Base-by-base conservation (phyloP, 257 asterid genomes). In the Petrea volubilis region DNA sequence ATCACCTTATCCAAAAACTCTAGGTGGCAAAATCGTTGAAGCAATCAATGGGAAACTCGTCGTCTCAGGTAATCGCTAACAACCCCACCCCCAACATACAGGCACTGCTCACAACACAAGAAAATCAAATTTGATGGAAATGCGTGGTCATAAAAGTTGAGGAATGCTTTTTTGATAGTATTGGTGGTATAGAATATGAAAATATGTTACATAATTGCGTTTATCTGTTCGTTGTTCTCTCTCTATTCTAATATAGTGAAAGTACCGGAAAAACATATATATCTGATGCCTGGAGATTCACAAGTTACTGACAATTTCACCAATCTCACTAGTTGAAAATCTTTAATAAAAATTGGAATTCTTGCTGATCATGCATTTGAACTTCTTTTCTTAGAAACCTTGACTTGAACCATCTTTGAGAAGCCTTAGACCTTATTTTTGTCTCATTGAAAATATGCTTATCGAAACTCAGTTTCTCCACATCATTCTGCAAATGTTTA, bases 11-110 rank as follows among this genome's bases (percentile, higher is more conserved):
- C 34, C 59, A 49, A 33, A 50, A 57, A 21, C 76, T 56, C 62
- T 73, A 88, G 92, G 84, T 87, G 9, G 68, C 87, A 11, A 85
- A 84, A 72, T 78, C 85, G 5, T 70, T 91, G 60, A 82, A 79
- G 73, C 83, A 82, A 71, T 62, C 86, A 31, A 65, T 82, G 75
- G 85, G 77, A 23, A 75, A 80, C 65, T 68, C 79, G 43, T 50
- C 84, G 29, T 68, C 78, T 66, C 70, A 84, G 96, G 93, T 91
- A 66, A 82, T 50, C 51, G n/a, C 11, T 20, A 31, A 20, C 12
- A n/a, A 36, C 24, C 20, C 17, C 15, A 56, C 29, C 31, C 10
- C 66, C 46, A 47, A 15, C 38, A 0, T 44, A 44, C 68, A 7
- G 1, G 3, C 27, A 24, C 20, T 10, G 18, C 57, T 7, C 64